phyloP scores from a whole-genome alignment of 306 rosid genomes.

The Begonia masoniana region DNA sequence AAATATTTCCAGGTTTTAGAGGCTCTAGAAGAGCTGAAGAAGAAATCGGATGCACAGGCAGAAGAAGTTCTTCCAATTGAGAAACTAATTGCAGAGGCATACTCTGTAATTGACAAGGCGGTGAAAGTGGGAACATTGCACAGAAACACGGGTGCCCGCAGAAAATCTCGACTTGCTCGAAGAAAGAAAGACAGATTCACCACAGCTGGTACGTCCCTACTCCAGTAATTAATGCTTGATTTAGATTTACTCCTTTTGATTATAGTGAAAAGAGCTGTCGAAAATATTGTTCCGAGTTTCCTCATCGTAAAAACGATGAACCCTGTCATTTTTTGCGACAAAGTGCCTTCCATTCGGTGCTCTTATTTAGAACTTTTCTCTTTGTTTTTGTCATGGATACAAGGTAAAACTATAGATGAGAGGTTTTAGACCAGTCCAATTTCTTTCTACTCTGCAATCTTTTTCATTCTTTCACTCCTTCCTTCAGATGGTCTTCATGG shows the following conservation, averaged over 20 bases:
- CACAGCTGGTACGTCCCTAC: slow-evolving; percentile 86
- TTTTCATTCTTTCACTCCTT: too few relatives aligned
- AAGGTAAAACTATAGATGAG: too few relatives aligned
- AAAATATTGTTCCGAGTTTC: slow-evolving; percentile 1
- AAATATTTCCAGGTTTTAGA: slow-evolving; percentile 53
- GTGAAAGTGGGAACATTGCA: slow-evolving; percentile 85
- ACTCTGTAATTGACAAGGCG: slow-evolving; percentile 83
- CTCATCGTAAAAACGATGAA: background rate
- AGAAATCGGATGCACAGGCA: slow-evolving; percentile 58
- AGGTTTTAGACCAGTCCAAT: too few relatives aligned
- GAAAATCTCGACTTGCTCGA: slow-evolving; percentile 91
- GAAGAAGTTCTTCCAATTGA: slow-evolving; percentile 69
- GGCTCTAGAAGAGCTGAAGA: slow-evolving; percentile 61
- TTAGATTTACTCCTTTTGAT: background rate
- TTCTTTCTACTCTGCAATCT: too few relatives aligned
- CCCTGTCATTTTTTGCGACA: too few relatives aligned
- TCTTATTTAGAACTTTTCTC: too few relatives aligned
- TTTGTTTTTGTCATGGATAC: too few relatives aligned
- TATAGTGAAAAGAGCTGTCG: background rate
- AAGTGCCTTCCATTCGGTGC: too few relatives aligned
- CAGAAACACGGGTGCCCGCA: slow-evolving; percentile 75
- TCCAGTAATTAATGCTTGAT: slow-evolving; percentile 33
- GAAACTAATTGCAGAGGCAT: slow-evolving; percentile 88
- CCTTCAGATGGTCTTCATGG: too few relatives aligned
- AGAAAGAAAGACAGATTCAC: slow-evolving; percentile 80